phyloP scores from a whole-genome alignment of 2,329 filamentous ascomycete species.

The Coniochaeta sp. region DNA sequence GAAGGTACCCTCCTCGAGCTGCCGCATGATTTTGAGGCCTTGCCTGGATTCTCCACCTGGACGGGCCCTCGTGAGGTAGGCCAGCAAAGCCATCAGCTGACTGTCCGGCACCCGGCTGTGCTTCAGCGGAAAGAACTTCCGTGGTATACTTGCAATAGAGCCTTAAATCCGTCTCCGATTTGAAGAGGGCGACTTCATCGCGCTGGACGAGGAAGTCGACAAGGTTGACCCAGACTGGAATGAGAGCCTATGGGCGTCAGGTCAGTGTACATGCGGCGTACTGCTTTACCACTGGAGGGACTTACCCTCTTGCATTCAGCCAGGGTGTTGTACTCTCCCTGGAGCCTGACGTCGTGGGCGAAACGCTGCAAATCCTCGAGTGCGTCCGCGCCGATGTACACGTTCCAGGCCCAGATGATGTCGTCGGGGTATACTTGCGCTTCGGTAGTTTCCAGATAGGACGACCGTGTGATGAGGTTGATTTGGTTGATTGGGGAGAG shows the following conservation, averaged over 20 bases:
- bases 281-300: too few relatives aligned
- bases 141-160: conserved; percentile 25
- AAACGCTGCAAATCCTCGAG: conserved; percentile 38
- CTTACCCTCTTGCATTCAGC: conserved; percentile 36
- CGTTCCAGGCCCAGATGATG: conserved; percentile 13
- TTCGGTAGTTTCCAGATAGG: background rate
- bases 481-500: background rate
- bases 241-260: conserved; percentile 27
- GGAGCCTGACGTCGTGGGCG: conserved; percentile 35
- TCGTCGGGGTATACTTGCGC: background rate
- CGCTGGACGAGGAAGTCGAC: conserved; percentile 34
- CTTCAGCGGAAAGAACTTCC: conserved; percentile 27
- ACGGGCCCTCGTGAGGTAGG: background rate
- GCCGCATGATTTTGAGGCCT: background rate
- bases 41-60: too few relatives aligned
- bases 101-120: conserved; percentile 11
- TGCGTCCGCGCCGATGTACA: conserved; percentile 21
- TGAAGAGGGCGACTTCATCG: conserved; percentile 22
- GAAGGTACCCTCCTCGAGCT: background rate
- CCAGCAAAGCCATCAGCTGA: background rate
- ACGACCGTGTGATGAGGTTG: background rate
- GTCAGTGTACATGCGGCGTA: conserved; percentile 16
- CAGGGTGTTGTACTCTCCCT: conserved; percentile 30
- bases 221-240: conserved; percentile 39
- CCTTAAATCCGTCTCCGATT: conserved; percentile 22